These are phyloP conservation scores for Blastosporella zonata DNA, from an alignment of 1,284 basidiomycete species.

Conservation along the genomic window DNA sequence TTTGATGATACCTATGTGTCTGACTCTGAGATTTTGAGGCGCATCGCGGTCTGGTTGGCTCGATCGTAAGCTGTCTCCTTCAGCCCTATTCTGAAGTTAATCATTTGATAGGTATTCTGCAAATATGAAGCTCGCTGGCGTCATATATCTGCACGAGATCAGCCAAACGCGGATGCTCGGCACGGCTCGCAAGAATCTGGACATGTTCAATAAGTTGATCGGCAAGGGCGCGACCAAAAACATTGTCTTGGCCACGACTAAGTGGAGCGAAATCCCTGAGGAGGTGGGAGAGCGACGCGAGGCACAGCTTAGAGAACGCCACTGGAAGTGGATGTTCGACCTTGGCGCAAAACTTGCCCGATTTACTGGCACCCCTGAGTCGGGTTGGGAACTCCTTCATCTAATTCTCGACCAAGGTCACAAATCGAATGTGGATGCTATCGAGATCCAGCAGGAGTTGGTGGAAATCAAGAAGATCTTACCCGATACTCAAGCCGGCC, in stretches of 20 bases:
- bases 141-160: conserved; percentile 28
- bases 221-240: conserved; percentile 19
- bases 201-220: conserved; percentile 23
- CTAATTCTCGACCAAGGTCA: background rate
- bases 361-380: conserved; percentile 10
- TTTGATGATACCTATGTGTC: conserved; percentile 22
- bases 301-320: conserved; percentile 16
- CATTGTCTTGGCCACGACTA: conserved; percentile 24
- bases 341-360: conserved; percentile 14
- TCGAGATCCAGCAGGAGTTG: conserved; percentile 23
- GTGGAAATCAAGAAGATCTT: conserved; percentile 20
- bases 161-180: conserved; percentile 25
- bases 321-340: conserved; percentile 21
- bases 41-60: conserved; percentile 23
- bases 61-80: conserved; percentile 13
- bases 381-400: conserved; percentile 17
- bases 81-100: background rate
- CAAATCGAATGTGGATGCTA: background rate
- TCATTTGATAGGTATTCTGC: conserved; percentile 15
- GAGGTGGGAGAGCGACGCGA: conserved; percentile 19
- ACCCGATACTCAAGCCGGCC: conserved; percentile 22
- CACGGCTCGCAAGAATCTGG: conserved; percentile 21
- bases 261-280: conserved; percentile 19
- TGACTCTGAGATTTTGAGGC: conserved; percentile 21
- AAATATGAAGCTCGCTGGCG: conserved; percentile 21